Conservation (phyloP, 2,329 filamentous ascomycete species). For the Xylariaceae sp. region DNA sequence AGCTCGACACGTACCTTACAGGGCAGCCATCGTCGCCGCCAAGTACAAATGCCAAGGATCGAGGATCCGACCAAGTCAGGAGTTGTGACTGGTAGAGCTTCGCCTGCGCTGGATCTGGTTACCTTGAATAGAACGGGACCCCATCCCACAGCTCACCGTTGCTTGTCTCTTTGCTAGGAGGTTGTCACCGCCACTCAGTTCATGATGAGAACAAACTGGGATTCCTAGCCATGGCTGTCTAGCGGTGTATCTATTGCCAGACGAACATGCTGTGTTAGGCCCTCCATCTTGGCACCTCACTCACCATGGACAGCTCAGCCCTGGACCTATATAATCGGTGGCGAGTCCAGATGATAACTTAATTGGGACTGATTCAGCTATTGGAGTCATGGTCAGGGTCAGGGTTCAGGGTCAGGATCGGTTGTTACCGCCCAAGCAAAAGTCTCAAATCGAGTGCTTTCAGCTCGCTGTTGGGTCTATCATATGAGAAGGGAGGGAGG, state of each 20-base stretch:
- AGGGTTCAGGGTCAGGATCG: slow-evolving; percentile 18
- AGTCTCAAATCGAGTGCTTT: slow-evolving; percentile 23
- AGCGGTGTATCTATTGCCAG: slow-evolving; percentile 33
- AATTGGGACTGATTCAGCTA: slow-evolving; percentile 17
- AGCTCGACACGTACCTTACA: slow-evolving; percentile 59
- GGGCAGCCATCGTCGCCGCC: slow-evolving; percentile 31
- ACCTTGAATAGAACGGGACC: slow-evolving; percentile 14
- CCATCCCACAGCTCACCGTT: slow-evolving; percentile 20
- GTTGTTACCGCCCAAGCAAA: slow-evolving; percentile 34
- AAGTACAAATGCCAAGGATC: slow-evolving; percentile 23
- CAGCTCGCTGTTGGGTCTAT: slow-evolving; percentile 6
- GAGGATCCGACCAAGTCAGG: slow-evolving; percentile 19
- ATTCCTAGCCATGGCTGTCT: slow-evolving; percentile 29
- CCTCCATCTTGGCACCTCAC: slow-evolving; percentile 2
- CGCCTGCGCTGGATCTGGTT: slow-evolving; percentile 22
- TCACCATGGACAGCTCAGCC: slow-evolving; percentile 19
- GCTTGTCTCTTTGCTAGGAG: slow-evolving; percentile 24
- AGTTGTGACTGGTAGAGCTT: slow-evolving; percentile 8
- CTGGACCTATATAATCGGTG: slow-evolving; percentile 38
- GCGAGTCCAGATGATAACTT: slow-evolving; percentile 39
- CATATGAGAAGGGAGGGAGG: slow-evolving; percentile 5
- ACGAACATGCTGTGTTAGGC: slow-evolving; percentile 26
- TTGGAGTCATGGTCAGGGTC: slow-evolving; percentile 32
- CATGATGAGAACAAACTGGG: slow-evolving; percentile 17
- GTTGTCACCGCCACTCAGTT: slow-evolving; percentile 21